Conservation (phyloP, 768 basidiomycete species). For the Naganishia randhawae region DNA sequence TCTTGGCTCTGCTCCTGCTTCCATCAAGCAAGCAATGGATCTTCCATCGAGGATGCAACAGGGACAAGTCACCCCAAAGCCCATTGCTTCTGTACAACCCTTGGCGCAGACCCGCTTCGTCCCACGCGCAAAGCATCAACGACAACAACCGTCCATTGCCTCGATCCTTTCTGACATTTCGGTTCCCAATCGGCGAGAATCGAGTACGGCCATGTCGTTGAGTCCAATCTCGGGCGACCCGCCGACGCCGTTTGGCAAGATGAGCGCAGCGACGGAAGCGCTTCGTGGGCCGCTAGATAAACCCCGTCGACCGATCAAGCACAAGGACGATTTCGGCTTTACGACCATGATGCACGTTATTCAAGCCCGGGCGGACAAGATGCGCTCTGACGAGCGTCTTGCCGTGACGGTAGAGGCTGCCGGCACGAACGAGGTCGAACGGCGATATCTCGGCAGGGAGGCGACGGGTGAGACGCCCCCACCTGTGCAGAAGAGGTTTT, state of each 20-base stretch:
- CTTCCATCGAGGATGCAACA: background rate
- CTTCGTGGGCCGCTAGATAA: slow-evolving; percentile 43
- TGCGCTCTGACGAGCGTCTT: background rate
- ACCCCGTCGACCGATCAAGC: slow-evolving; percentile 39
- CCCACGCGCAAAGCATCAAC: slow-evolving; percentile 32
- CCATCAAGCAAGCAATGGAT: slow-evolving; percentile 27
- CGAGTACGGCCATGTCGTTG: slow-evolving; percentile 23
- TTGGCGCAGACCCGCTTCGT: slow-evolving; percentile 8
- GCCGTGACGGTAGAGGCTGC: slow-evolving; percentile 1
- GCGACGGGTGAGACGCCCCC: slow-evolving; percentile 22
- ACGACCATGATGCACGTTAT: slow-evolving; percentile 83
- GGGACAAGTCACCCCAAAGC: background rate
- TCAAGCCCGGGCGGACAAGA: slow-evolving; percentile 53
- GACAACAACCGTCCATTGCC: slow-evolving; percentile 63
- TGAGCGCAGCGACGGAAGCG: slow-evolving; percentile 26
- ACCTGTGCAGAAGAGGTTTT: slow-evolving; percentile 36
- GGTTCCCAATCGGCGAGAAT: slow-evolving; percentile 30
- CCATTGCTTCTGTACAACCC: background rate
- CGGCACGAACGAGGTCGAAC: slow-evolving; percentile 39
- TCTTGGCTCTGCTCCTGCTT: slow-evolving; percentile 10
- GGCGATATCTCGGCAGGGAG: slow-evolving; percentile 34
- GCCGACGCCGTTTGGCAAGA: background rate
- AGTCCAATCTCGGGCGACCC: slow-evolving; percentile 27
- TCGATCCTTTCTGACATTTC: slow-evolving; percentile 63
- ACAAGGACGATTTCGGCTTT: slow-evolving; percentile 75